Percentiles rank a stretch among this genome's conserved stretches.
These are phyloP conservation scores for Emericellopsis terricola DNA, from an alignment of 495 filamentous ascomycete species.

Conservation along the genomic window DNA sequence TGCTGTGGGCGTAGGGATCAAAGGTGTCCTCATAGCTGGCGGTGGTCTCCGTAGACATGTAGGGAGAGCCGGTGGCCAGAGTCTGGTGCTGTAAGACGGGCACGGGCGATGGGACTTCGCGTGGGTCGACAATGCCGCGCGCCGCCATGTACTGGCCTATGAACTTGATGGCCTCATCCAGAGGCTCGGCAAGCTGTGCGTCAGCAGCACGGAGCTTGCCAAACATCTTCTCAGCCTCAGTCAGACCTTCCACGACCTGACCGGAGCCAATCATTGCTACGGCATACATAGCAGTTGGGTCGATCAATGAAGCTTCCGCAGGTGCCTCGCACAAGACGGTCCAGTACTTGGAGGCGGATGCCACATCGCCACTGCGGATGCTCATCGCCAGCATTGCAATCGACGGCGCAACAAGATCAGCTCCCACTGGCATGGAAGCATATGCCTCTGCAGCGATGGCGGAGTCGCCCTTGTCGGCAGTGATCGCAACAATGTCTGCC, in stretches of 20 bases:
- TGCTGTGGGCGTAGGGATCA: constrained; percentile 77
- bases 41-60: constrained; percentile 15
- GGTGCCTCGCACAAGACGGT: constrained; percentile 40
- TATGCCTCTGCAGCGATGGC: constrained; percentile 53
- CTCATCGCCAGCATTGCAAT: constrained; percentile 74
- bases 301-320: constrained; percentile 50
- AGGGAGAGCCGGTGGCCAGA: constrained; percentile 14
- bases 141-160: constrained; percentile 58
- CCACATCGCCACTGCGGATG: constrained; percentile 60
- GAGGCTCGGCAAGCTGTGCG: constrained; percentile 46
- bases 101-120: constrained; percentile 15
- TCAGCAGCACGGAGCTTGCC: constrained; percentile 47
- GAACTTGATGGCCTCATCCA: constrained; percentile 75
- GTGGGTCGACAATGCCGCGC: constrained; percentile 26
- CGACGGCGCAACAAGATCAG: constrained; percentile 43
- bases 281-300: constrained; percentile 73
- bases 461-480: constrained; percentile 65
- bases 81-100: constrained; percentile 11
- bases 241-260: constrained; percentile 55
- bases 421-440: constrained; percentile 28
- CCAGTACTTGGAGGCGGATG: constrained; percentile 61
- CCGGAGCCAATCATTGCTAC: constrained; percentile 67
- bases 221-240: constrained; percentile 68
- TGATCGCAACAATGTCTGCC: constrained; percentile 29
- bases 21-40: constrained; percentile 53